Conservation (phyloP, 2,329 filamentous ascomycete genomes). For the Coccinonectria pachysandricola region DNA sequence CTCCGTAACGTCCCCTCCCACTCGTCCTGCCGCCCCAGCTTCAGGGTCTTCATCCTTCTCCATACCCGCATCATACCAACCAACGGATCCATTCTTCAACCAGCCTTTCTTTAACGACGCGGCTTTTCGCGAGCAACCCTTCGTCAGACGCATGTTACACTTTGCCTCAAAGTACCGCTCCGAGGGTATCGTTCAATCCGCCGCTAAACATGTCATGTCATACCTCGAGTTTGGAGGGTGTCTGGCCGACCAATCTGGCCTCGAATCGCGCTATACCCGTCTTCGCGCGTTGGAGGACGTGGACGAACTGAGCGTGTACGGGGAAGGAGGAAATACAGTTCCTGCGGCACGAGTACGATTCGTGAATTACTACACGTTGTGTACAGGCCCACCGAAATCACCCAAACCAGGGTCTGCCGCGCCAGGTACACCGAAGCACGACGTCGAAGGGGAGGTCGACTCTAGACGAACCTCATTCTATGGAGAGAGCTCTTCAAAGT, state of each 20-base stretch:
- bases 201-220: slow-evolving; percentile 63
- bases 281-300: slow-evolving; percentile 64
- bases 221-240: slow-evolving; percentile 77
- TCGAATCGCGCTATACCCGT: slow-evolving; percentile 59
- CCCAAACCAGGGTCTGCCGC: no score
- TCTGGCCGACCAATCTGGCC: slow-evolving; percentile 62
- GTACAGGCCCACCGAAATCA: slow-evolving; percentile 57
- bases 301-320: slow-evolving; percentile 37
- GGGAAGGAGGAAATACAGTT: slow-evolving; percentile 7
- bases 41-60: slow-evolving; percentile 4
- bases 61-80: slow-evolving; percentile 6
- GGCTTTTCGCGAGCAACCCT: slow-evolving; percentile 55
- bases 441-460: no score
- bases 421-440: no score
- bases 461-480: no score
- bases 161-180: slow-evolving; percentile 72
- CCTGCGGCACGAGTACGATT: slow-evolving; percentile 56
- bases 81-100: slow-evolving; percentile 58
- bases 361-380: slow-evolving; percentile 85
- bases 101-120: slow-evolving; percentile 68
- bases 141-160: slow-evolving; percentile 57
- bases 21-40: slow-evolving; percentile 7
- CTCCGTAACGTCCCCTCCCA: slow-evolving; percentile 8
- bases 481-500: no score
- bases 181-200: slow-evolving; percentile 59